These are phyloP conservation scores for Trametes sanguinea DNA, from an alignment of 768 basidiomycete species.

Conservation along the genomic window DNA sequence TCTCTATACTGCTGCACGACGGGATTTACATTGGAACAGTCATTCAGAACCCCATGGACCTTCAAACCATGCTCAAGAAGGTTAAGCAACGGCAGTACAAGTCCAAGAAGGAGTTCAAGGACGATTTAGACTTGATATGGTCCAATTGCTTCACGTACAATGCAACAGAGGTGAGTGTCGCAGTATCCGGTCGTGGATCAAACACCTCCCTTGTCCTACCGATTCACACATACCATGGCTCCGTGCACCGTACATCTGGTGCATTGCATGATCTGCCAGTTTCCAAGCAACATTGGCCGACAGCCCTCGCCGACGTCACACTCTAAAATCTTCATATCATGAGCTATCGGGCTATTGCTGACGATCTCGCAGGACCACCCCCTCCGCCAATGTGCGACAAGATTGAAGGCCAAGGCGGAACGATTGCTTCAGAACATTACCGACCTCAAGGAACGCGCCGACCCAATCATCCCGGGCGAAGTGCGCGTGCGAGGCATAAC, in stretches of 20 bases:
- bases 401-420: constrained; percentile 83
- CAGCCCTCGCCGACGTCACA: no score
- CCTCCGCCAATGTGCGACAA: constrained; percentile 76
- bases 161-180: constrained; percentile 71
- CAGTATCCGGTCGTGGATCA: not conserved
- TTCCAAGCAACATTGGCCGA: no score
- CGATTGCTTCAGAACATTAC: constrained; percentile 85
- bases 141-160: constrained; percentile 94
- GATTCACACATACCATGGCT: no score
- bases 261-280: no score
- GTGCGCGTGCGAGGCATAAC: constrained; percentile 31
- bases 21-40: constrained; percentile 47
- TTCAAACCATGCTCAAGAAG: constrained; percentile 89
- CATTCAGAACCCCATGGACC: constrained; percentile 94
- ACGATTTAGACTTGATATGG: constrained; percentile 97
- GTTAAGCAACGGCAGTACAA: constrained; percentile 92
- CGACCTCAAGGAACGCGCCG: constrained; percentile 80
- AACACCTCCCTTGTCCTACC: no score
- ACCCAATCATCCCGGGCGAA: constrained; percentile 62
- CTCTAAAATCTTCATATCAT: no score
- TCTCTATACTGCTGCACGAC: not conserved
- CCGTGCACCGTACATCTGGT: no score
- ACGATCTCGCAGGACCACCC: constrained; percentile 70
- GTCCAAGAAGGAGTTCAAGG: constrained; percentile 90
- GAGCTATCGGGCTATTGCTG: not conserved